Evolutionary conservation across 176 grass and related monocot genomes (phyloP), one percentile per base, ranked within the genome.

Genomic region (Eragrostis curvula): DNA sequence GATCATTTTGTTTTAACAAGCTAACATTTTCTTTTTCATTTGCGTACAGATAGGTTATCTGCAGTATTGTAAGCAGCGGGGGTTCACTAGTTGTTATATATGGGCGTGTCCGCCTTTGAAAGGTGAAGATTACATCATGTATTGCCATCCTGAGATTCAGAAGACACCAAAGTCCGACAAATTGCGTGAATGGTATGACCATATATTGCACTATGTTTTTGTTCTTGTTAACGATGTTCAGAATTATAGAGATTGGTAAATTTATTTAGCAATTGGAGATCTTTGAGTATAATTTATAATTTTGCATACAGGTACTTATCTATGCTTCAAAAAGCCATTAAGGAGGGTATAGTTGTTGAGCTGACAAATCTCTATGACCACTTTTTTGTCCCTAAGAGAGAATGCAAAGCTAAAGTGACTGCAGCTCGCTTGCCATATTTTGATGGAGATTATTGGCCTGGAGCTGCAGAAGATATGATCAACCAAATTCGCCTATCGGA

Each of bases 401-500:
- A 93, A 68, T 91, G 90, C 88, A 98, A 89, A 57, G 88, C 82
- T 71, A 93, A 91, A 71, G 82, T 90, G 70, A 91, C 96, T 21
- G 96, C 96, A 42, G 74, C 92, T 70, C 86, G 92, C 50, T 85
- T 95, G 86, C 96, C 96, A 62, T 98, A 98, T 72, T 98, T 98
- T 79, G 96, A 98, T 84, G 96, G 96, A 51, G 96, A 98, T 83
- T 98, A 98, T 81, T 98, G 96, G 92, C 92, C 96, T 44, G 92
- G 90, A 67, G 90, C 92, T 78, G 88, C 96, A 71, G 96, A 98
- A 70, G 96, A 93, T 85, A 95, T 95, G 49, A 91, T 98, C 55
- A 91, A 88, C 59, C 88, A 98, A 85, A 80, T 91, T 85, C 58
- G 46, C 8, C 81, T 79, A 53, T 84, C 85, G 63, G 92, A 94